Evolutionary conservation across 441 rosid genomes (phyloP), one percentile per base, ranked within the genome.

Genomic region (Gossypium schwendimanii): DNA sequence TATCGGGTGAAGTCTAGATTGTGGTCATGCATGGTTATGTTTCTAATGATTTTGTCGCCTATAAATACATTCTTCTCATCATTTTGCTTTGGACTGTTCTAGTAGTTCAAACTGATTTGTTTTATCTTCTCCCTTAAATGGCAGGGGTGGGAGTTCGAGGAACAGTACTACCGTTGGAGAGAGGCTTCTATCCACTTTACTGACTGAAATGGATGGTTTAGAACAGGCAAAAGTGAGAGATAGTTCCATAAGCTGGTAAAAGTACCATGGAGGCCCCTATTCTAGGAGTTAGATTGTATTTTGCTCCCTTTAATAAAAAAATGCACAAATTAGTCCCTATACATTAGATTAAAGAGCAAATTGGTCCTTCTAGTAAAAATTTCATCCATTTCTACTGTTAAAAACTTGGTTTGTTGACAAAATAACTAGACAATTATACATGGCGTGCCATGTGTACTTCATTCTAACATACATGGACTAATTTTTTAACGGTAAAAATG

Each of bases 171-270:
- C 91, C 3, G 91, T 92, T 63, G 98, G 97, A 66, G 99, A 91
- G 87, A 92, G 98, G 82, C 98, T 95, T 81, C 71, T 95, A 6
- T 91, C 97, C 57, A 92, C 96, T 55, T 78, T 95, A 75, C 85
- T 95, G 73, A 95, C 97, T 15, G 98, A 95, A 87, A 92, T 92
- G 96, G 99, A 91, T 74, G 98, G 98, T 77, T 79, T 92, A 64
- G 96, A 95, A 82, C 85, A 91, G 78, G 87, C 93, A 71, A 91
- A 87, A 76, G 96, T 91, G 80, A 79, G 81, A 45, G 41, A 64
- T 33, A 12, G 23, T 39, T 1, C 60, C 62, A 49, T 54, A 68
- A 15, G 39, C 21, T 70, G 41, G 41, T 36, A 36, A 36, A 36
- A 36, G 9, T 7, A 36, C 0, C 2, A 36, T 6, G 41, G 41